Base-by-base conservation (phyloP, 2,329 filamentous ascomycete genomes). In the Stachybotrys elegans region DNA sequence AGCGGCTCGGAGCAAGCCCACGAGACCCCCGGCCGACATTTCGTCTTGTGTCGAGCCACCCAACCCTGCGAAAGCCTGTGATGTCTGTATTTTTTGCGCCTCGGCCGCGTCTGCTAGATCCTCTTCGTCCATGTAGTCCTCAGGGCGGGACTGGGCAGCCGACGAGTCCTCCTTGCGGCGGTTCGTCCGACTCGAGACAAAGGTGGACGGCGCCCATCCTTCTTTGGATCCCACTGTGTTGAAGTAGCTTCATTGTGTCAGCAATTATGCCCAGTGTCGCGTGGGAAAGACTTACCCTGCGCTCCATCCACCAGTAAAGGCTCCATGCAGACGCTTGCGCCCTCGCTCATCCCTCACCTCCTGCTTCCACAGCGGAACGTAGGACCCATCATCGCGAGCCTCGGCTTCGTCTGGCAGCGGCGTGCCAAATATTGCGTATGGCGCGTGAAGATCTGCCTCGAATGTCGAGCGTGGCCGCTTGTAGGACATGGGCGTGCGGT, bases 91-190 rank as follows among this genome's bases (percentile, higher is more conserved):
- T 48, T 78, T 78, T 56, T 83, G 80, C 3, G 85, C 76, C 64
- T 95, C 90, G 46, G 86, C 88, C 0, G 84, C 86, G 61, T 95
- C 90, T 6, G 86, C 87, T 25, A 95, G 72, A 64, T 98, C 93
- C 62, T 98, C 93, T 34, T 95, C 92, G 57, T 98, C 93, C 93
- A 98, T 98, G 56, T 91, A 97, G 59, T 97, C 91, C 63, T 97
- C 90, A 1, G 79, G 57, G 39, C 83, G 81, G 59, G 86, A 82
- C 50, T 86, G 82, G 3, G 67, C 54, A 49, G 78, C 74, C n/a
- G 72, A 41, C 1, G 51, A 16, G 25, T 71, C 73, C 69, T 86
- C 79, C 59, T 87, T 88, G 51, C 77, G 81, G 44, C 90, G 86
- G 57, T 88, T 88, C 31, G 79, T 71, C 20, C 93, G 86, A 42